Evolutionary conservation across 495 filamentous ascomycete species (phyloP), one percentile per base, ranked within the genome.

Genomic region (Monascus purpureus): DNA sequence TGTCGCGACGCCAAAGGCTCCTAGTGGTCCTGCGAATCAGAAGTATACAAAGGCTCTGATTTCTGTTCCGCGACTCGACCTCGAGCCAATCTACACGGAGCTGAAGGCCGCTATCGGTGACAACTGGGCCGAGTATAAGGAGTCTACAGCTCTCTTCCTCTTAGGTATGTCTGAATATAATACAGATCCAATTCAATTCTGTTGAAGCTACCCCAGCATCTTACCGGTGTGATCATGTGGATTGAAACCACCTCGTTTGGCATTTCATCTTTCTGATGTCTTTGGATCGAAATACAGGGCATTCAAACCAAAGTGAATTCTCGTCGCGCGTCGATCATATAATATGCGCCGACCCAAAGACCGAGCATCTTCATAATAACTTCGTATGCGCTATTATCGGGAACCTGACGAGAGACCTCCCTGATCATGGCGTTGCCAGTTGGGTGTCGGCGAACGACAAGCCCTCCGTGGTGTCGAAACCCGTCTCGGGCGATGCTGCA

Each of bases 361-460:
- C 58, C 28, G 73, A 78, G 47, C 82, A 92, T 50, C 71, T 90
- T 12, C 90, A 97, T 55, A 97, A 97, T 53, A 80, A 84, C 49
- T 76, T 96, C 33, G 55, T 95, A 32, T 70, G 75, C 47, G 83
- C 80, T 23, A 79, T 97, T 47, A 81, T 80, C 47, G 80, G 72
- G 38, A 97, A 97, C 60, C 67, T 82, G 29, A 79, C 73, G 15
- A 71, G 90, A 36, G 90, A 97, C 52, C 73, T 82, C 47, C 90
- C 90, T 4, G 86, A 93, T 48, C 76, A 80, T 55, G 86, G 85
- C 41, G 80, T 93, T 43, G 92, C 90, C 37, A 81, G 72, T 43
- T 97, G 87, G 87, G 90, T 97, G 33, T 85, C 81, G 42, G 82
- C 83, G 14, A 94, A 90, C 46, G 88, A 96, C 59, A 95, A 95